Evolutionary conservation across 192 early-diverging fungal species (phyloP), one percentile per base, ranked within the genome.

Genomic region (Lobulomyces angularis): DNA sequence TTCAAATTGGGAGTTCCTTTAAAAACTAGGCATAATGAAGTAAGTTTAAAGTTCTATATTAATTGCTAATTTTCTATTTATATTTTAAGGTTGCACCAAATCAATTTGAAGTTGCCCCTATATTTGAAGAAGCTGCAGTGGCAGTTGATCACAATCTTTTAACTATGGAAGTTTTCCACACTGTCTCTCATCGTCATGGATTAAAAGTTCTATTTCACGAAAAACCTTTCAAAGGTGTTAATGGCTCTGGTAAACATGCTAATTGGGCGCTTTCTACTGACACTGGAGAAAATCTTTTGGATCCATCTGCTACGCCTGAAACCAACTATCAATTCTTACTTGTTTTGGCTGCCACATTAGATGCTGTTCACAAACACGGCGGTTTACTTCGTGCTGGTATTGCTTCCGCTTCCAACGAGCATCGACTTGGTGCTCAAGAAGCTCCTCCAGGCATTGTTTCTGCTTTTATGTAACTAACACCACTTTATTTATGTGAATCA

Each of bases 11-110:
- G 94, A 62, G 87, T 91, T 18, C 94, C 94, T 34, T 71, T 98
- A 71, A 98, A 98, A 83, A 98, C 94, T 37, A 79, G 90, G 38
- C 94, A 98, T 71, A 98, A 98, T 62, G 94, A 98, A 69, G 43
- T 47, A 16, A 8, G 47, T 45, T 0, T n/a, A 43, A 38, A 19
- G 34, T 24, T 18, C 43, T 9, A 11, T 41, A 38, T 14, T 9
- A 9, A 19, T 14, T 36, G 45, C 12, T 16, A 42, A 9, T 14
- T 43, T 46, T 5, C 12, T 43, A 19, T 5, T 43, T 45, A 33
- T 8, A 19, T 8, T n/a, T 8, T 11, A 11, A 49, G 45, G 94
- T 98, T 5, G 94, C 90, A 35, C 94, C 94, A 22, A 80, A 81
- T 56, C 94, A 98, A 77, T 98, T 95, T 49, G 90, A 98, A 71